Conservation (phyloP, 176 grass and related monocot genomes). For the Triticum monococcum region DNA sequence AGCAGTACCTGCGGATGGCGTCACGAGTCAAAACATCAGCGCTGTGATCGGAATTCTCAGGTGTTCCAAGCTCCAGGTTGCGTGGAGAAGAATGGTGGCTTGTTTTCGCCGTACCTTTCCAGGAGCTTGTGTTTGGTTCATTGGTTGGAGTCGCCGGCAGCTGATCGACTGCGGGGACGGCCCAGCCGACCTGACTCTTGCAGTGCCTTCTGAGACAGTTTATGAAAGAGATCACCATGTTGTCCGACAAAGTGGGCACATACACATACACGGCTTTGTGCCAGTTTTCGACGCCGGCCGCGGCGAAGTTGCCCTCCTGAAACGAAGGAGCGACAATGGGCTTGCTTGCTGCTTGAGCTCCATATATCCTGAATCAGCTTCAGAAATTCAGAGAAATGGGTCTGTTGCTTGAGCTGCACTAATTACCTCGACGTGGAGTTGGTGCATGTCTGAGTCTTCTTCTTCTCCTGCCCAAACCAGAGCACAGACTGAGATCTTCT, state of each 20-base stretch:
- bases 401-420: not conserved
- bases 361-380: not conserved
- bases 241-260: conserved; percentile 59
- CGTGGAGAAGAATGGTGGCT: no score
- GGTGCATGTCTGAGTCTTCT: no score
- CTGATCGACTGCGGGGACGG: conserved; percentile 17
- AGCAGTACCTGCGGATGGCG: no score
- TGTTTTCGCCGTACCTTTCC: no score
- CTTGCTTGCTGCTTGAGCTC: not conserved
- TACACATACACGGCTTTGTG: conserved; percentile 63
- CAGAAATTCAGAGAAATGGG: not conserved
- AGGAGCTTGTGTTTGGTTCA: no score
- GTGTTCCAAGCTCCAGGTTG: no score
- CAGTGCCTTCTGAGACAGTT: conserved; percentile 81
- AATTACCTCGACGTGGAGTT: conserved; percentile 72
- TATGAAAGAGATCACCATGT: conserved; percentile 70
- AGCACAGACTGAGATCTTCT: not conserved
- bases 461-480: conserved; percentile 1
- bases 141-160: conserved; percentile 60
- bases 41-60: no score
- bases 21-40: not conserved
- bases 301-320: conserved; percentile 63
- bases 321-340: no score
- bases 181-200: conserved; percentile 57
- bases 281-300: conserved; percentile 55